Percentiles rank a stretch among this genome's conserved stretches.
phyloP scores from a whole-genome alignment of 1,284 basidiomycete species.

The Cystobasidiaceae sp. region DNA sequence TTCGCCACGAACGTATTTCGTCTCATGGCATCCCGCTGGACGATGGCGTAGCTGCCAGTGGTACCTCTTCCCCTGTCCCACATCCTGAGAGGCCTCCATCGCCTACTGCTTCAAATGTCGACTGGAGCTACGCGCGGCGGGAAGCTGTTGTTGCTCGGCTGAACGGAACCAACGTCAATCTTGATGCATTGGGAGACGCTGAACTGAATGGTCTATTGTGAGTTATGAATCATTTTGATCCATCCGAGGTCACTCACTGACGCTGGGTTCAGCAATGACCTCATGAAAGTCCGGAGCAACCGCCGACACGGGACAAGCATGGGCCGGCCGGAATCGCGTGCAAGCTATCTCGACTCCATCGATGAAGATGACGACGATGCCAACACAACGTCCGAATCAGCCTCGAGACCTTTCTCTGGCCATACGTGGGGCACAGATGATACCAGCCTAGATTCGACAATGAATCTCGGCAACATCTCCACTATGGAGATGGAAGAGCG shows the following conservation, averaged over 20 bases:
- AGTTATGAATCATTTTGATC: too few relatives aligned
- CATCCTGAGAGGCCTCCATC: conserved; percentile 69
- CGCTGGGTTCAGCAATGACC: conserved; percentile 71
- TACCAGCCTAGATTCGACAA: conserved; percentile 65
- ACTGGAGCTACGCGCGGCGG: conserved; percentile 88
- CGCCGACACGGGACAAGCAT: conserved; percentile 37
- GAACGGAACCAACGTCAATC: conserved; percentile 68
- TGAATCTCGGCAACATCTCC: conserved; percentile 44
- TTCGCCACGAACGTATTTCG: conserved; percentile 59
- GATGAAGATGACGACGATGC: conserved; percentile 41
- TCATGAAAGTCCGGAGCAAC: conserved; percentile 77
- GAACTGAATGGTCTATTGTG: conserved; percentile 73
- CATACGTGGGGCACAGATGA: conserved; percentile 70
- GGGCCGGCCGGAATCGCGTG: conserved; percentile 68
- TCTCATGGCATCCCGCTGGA: conserved; percentile 33
- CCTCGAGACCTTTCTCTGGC: conserved; percentile 58
- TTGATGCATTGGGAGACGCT: conserved; percentile 84
- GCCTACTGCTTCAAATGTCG: conserved; percentile 66
- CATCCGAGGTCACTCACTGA: too few relatives aligned
- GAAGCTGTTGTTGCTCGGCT: conserved; percentile 80
- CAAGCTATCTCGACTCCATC: conserved; percentile 49
- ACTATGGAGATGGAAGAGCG: conserved; percentile 26
- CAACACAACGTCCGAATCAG: conserved; percentile 13
- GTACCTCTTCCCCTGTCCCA: conserved; percentile 47
- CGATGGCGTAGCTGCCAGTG: conserved; percentile 33